Evolutionary conservation across 2,329 filamentous ascomycete genomes (phyloP), one percentile per base, ranked within the genome.

Genomic region (Aspergillus chevalieri): DNA sequence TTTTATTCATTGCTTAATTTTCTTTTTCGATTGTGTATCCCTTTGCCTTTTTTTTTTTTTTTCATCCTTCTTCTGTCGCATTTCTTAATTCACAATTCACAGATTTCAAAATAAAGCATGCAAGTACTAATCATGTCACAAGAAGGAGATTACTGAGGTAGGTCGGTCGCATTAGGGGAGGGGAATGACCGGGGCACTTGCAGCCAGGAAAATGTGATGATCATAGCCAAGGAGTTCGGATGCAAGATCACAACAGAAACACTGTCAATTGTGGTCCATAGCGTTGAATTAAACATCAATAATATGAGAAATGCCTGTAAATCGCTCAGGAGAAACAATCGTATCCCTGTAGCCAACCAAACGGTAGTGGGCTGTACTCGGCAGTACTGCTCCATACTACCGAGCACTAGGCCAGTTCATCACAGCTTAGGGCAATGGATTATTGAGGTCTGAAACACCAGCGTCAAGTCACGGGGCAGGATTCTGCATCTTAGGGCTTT

Each of bases 361-460:
- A 41, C 19, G 26, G 10, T 10, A 12, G 17, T 21, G 17, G 19
- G 10, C 19, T 30, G 26, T 12, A 30, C 26, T 30, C 10, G 26
- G 9, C 26, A 30, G 26, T 30, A 10, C 26, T 30, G 26, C 38
- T 22, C 38, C 38, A 14, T 19, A 22, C 7, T 41, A 12, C 10
- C 17, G 10, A 41, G 26, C 4, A 30, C 26, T 30, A 30, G 26
- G 12, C 10, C 26, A 30, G 26, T 30, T 30, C 26, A 30, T 30
- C 26, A 30, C 26, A 30, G 10, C 3, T 19, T 41, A 41, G 38
- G 38, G 38, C 14, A 19, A 9, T 17, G 38, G 19, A 21, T 41
- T 41, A 41, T 41, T 41, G 38, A 41, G 38, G 38, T 41, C 19
- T 41, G 38, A 41, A 41, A 41, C 38, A 41, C 15, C 38, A 41